Conservation (phyloP, 495 filamentous ascomycete species). For the Penicillium manginii region DNA sequence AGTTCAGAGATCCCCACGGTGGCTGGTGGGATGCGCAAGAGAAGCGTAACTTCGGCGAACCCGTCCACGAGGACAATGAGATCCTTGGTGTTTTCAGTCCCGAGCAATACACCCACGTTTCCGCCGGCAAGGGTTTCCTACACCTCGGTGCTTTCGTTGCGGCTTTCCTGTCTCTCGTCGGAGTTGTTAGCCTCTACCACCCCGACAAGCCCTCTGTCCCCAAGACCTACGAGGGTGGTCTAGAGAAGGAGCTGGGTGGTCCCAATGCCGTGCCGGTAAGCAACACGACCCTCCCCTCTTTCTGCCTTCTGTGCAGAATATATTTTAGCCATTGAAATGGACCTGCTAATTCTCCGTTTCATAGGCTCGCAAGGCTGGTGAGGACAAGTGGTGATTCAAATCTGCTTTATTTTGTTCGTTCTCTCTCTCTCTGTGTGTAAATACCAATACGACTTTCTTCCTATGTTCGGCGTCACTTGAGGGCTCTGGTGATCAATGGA, state of each 20-base stretch:
- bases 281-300: conserved; percentile 1
- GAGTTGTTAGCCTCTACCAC: conserved; percentile 71
- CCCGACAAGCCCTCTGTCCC: conserved; percentile 83
- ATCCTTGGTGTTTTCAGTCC: conserved; percentile 88
- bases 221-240: conserved; percentile 78
- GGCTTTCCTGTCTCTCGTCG: conserved; percentile 69
- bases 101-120: conserved; percentile 86
- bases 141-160: conserved; percentile 77
- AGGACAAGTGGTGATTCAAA: conserved; percentile 46
- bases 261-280: conserved; percentile 49
- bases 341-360: conserved; percentile 1
- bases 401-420: conserved; percentile 27
- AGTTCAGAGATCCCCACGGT: conserved; percentile 87
- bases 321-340: background rate
- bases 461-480: conserved; percentile 39
- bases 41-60: conserved; percentile 92
- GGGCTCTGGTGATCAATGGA: conserved; percentile 30
- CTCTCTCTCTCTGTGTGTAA: conserved; percentile 50
- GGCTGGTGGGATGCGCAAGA: conserved; percentile 99
- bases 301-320: background rate
- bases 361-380: conserved; percentile 48
- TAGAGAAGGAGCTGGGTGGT: conserved; percentile 87
- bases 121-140: conserved; percentile 68
- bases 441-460: conserved; percentile 45
- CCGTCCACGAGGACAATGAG: conserved; percentile 96